These are phyloP conservation scores for Paspalum vaginatum DNA, from an alignment of 176 grass and related monocot species.

Conservation along the genomic window DNA sequence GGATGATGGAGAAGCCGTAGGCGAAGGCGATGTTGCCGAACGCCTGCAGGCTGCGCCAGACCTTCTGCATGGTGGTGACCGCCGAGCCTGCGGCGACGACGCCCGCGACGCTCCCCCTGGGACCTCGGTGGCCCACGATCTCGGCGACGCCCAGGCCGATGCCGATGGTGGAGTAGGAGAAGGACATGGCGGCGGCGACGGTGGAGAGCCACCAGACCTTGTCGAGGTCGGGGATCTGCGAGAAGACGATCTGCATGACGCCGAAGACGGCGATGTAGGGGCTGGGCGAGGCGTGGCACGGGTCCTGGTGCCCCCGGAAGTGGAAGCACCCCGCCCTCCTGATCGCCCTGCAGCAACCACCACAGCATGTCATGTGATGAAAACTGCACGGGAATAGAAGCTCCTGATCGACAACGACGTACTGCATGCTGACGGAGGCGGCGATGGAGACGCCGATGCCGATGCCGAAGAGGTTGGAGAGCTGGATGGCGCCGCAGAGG, in stretches of 20 bases:
- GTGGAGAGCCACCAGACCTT: conserved; percentile 38
- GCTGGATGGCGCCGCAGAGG: conserved; percentile 42
- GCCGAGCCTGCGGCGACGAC: background rate
- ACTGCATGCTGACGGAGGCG: conserved; percentile 39
- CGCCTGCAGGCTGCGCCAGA: conserved; percentile 24
- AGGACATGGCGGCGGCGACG: conserved; percentile 36
- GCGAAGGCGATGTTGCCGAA: conserved; percentile 39
- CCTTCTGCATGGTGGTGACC: conserved; percentile 23
- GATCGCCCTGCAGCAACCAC: background rate
- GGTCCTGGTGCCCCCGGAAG: conserved; percentile 10
- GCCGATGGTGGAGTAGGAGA: conserved; percentile 36
- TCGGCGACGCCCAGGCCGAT: conserved; percentile 7
- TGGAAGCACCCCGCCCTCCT: conserved; percentile 38
- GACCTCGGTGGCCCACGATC: background rate
- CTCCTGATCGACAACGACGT: background rate
- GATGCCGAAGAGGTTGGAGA: conserved; percentile 38
- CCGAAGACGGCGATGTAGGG: conserved; percentile 42
- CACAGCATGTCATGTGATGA: background rate
- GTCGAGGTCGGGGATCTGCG: conserved; percentile 36
- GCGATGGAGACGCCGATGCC: conserved; percentile 38
- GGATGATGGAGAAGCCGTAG: conserved; percentile 36
- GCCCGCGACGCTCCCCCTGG: conserved; percentile 3
- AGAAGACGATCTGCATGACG: conserved; percentile 32
- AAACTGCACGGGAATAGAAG: too few species aligned
- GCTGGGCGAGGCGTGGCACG: conserved; percentile 35